Percentiles rank a stretch among this genome's conserved stretches.
phyloP scores from a whole-genome alignment of 2,329 filamentous ascomycete genomes.

The Cordyceps javanica region DNA sequence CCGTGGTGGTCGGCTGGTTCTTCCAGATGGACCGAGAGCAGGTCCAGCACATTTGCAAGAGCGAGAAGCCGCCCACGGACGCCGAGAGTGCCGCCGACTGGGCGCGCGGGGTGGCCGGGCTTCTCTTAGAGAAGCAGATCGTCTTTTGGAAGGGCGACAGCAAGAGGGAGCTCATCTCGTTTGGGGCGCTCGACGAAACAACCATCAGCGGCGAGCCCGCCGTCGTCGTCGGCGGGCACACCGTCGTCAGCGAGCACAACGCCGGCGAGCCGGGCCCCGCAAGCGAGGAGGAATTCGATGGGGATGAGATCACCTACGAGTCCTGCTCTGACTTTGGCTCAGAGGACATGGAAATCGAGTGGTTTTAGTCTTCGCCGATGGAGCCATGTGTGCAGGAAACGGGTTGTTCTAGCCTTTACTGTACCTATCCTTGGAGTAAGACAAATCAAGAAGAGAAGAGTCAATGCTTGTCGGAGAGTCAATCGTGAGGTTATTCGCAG shows the following conservation, averaged over 20 bases:
- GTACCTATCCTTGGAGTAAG: no score
- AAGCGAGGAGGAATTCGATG: background rate
- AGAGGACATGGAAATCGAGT: constrained; percentile 3
- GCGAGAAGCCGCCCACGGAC: background rate
- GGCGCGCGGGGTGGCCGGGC: background rate
- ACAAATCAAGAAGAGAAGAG: no score
- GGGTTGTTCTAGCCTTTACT: no score
- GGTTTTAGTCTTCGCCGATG: background rate
- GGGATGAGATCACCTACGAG: background rate
- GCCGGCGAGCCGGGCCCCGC: background rate
- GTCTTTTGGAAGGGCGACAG: constrained; percentile 4
- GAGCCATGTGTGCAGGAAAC: background rate
- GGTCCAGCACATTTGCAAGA: background rate
- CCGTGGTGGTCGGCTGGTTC: background rate
- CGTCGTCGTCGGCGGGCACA: no score
- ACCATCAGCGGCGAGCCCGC: no score
- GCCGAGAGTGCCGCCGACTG: background rate
- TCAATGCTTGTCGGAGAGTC: no score
- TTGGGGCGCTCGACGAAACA: background rate
- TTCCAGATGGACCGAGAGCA: background rate
- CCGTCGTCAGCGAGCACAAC: background rate
- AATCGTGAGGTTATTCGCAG: no score
- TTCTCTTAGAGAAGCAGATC: background rate
- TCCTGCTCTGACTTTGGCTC: background rate
- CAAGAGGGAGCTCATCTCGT: background rate